Evolutionary conservation across 2,329 filamentous ascomycete species (phyloP).

Genomic region (Fusarium sp.): DNA sequence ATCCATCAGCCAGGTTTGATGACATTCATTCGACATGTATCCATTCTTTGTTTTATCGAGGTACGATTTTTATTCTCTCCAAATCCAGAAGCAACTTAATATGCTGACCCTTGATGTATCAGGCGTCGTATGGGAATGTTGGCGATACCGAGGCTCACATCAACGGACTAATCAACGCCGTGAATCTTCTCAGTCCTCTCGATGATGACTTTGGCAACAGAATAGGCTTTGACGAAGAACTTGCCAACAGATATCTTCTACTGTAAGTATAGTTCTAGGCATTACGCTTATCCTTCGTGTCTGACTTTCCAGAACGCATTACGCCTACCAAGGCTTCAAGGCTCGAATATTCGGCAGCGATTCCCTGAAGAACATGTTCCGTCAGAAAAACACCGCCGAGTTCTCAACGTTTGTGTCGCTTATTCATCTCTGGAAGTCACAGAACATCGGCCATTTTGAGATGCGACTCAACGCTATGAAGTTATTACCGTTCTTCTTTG

Average conservation of each 20-base stretch:
- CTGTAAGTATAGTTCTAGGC: slow-evolving; percentile 20
- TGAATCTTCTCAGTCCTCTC: slow-evolving; percentile 33
- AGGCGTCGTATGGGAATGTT: slow-evolving; percentile 35
- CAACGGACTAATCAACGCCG: slow-evolving; percentile 30
- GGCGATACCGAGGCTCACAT: slow-evolving; percentile 40
- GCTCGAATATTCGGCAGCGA: slow-evolving; percentile 34
- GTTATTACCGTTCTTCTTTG: slow-evolving; percentile 39
- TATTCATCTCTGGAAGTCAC: slow-evolving; percentile 34
- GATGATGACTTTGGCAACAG: not conserved
- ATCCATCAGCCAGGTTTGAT: slow-evolving; percentile 18
- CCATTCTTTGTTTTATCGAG: slow-evolving; percentile 37
- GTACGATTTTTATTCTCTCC: not conserved
- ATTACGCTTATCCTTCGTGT: accelerated
- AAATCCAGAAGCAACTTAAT: accelerated
- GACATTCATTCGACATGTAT: slow-evolving; percentile 39
- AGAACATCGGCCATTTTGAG: slow-evolving; percentile 37
- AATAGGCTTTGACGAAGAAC: slow-evolving; percentile 29
- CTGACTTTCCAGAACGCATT: slow-evolving; percentile 31
- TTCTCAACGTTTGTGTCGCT: slow-evolving; percentile 33
- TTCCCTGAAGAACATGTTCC: slow-evolving; percentile 19
- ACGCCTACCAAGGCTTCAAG: slow-evolving; percentile 40
- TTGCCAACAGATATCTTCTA: slow-evolving; percentile 40
- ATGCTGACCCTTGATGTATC: accelerated
- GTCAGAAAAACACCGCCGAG: slow-evolving; percentile 1
- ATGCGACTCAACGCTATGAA: slow-evolving; percentile 32